Percentiles rank a stretch among this genome's conserved stretches.
Conservation (phyloP, 805 yeast species). For the Candida xiaguanensis region DNA sequence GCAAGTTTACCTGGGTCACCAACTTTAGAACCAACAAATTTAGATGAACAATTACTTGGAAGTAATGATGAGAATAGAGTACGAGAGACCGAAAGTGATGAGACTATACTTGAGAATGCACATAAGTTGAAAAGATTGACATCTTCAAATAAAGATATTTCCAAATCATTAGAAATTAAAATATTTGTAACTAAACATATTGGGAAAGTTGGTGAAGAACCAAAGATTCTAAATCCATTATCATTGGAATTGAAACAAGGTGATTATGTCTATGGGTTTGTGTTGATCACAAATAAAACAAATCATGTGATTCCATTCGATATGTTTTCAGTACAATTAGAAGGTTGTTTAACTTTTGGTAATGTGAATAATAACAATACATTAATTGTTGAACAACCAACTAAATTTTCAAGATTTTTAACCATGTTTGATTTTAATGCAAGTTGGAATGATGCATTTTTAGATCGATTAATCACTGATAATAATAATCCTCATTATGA, state of each 20-base stretch:
- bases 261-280: conserved; percentile 34
- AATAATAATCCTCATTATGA: conserved; percentile 22
- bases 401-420: conserved; percentile 24
- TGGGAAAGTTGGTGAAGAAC: conserved; percentile 30
- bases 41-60: conserved; percentile 2
- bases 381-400: conserved; percentile 15
- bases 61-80: conserved; percentile 10
- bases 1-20: conserved; percentile 16
- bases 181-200: conserved; percentile 31
- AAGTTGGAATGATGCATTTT: conserved; percentile 33
- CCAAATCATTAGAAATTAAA: conserved; percentile 24
- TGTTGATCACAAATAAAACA: conserved; percentile 27
- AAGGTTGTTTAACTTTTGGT: conserved; percentile 29
- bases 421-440: conserved; percentile 42
- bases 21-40: conserved; percentile 2
- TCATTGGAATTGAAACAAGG: conserved; percentile 32
- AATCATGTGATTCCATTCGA: conserved; percentile 31
- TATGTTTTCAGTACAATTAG: conserved; percentile 36
- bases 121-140: conserved; percentile 30
- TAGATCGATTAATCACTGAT: conserved; percentile 30
- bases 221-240: conserved; percentile 29
- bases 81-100: conserved; percentile 22
- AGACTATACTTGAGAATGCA: conserved; percentile 33
- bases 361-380: conserved; percentile 14
- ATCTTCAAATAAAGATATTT: conserved; percentile 22